A percentile compares a stretch with the other conserved stretches of the same genome.
Conservation (phyloP, 2,329 filamentous ascomycete genomes). For the Aspergillus arachidicola region DNA sequence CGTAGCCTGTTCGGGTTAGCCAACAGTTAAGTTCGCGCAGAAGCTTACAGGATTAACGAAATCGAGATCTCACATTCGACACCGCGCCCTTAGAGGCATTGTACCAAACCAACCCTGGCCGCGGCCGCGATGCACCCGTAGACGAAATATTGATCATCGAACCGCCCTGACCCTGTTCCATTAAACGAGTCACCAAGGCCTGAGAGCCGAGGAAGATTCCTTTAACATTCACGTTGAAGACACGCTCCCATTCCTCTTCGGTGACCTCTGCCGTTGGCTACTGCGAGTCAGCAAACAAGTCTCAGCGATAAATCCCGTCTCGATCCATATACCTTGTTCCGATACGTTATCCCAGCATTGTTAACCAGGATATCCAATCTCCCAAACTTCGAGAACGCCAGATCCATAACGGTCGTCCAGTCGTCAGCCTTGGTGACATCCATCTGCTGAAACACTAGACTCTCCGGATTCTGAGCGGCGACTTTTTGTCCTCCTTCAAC, state of each 20-base stretch:
- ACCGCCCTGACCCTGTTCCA: conserved; percentile 44
- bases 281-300: background rate
- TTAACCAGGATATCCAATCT: conserved; percentile 50
- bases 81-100: conserved; percentile 50
- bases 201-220: conserved; percentile 42
- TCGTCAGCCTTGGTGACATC: conserved; percentile 38
- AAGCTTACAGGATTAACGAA: background rate
- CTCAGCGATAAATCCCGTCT: background rate
- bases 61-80: conserved; percentile 38
- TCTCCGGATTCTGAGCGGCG: conserved; percentile 31
- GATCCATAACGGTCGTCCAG: conserved; percentile 36
- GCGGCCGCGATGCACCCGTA: conserved; percentile 45
- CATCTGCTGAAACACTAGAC: conserved; percentile 36
- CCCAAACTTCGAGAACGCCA: conserved; percentile 34
- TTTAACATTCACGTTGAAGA: conserved; percentile 50
- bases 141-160: conserved; percentile 50
- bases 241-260: conserved; percentile 46
- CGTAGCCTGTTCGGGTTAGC: conserved; percentile 52
- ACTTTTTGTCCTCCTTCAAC: conserved; percentile 35
- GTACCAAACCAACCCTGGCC: conserved; percentile 50
- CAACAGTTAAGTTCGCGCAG: background rate
- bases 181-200: conserved; percentile 38
- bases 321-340: conserved; percentile 37
- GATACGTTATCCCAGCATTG: conserved; percentile 49
- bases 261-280: conserved; percentile 46